Percentiles rank a stretch among this genome's conserved stretches.
phyloP scores from a whole-genome alignment of 305 asterid genomes.

The Euphrasia arctica region DNA sequence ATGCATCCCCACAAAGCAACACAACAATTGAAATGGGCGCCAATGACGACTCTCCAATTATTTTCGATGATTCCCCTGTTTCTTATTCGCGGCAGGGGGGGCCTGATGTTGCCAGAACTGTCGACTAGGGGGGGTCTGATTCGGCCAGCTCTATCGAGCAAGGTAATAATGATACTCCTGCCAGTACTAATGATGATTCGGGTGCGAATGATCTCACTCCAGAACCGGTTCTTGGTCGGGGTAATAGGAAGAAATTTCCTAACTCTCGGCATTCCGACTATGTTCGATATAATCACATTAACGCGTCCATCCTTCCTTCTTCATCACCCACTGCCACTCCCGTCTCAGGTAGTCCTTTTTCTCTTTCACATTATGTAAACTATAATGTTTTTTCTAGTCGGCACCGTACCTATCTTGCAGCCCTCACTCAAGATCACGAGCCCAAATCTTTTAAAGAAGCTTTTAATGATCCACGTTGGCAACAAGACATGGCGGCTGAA shows the following conservation, averaged over 20 bases:
- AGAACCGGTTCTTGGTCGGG: not conserved
- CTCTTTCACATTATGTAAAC: too few species aligned
- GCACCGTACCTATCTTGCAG: not conserved
- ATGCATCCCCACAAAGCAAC: too few species aligned
- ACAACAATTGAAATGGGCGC: too few species aligned
- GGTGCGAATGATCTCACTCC: not conserved
- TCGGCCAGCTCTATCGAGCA: too few species aligned
- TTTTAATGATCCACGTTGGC: not conserved
- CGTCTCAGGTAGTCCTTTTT: too few species aligned
- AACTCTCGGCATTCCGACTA: not conserved
- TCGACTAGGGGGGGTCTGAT: too few species aligned
- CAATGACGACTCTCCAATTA: too few species aligned
- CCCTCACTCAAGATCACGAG: not conserved
- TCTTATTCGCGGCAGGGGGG: too few species aligned
- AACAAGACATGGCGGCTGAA: not conserved
- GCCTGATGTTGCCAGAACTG: too few species aligned
- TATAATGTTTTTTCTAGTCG: too few species aligned
- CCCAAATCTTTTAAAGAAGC: not conserved
- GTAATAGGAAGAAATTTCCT: not conserved
- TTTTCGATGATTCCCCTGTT: not conserved
- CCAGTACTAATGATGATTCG: not conserved
- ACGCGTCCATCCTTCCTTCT: not conserved
- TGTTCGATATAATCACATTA: not conserved
- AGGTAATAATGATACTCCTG: too few species aligned
- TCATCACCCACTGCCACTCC: not conserved